Base-by-base conservation (phyloP, 1,284 basidiomycete genomes). In the Bondarzewia mesenterica region DNA sequence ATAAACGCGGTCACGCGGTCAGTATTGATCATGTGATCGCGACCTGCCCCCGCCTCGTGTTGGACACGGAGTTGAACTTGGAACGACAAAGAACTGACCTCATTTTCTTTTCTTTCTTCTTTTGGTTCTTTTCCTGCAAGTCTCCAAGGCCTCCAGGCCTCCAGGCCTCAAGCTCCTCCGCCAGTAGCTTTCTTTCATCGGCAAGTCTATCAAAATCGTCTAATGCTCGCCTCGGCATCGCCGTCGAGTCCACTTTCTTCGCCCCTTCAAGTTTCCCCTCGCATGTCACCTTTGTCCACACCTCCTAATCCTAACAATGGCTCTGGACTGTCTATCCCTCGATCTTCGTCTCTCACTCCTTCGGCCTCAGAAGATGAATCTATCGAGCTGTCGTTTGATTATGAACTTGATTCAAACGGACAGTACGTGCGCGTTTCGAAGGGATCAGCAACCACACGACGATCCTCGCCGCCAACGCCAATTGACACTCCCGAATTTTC, bases 301-400 rank as follows among this genome's bases (percentile, higher is more conserved):
- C 46, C 46, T 12, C 46, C 46, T 3, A 46, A 38, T 23, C 20
- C 16, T 35, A 23, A 16, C 29, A 29, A 26, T 20, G 20, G 12
- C 21, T 12, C 32, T 21, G 10, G 27, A 18, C 26, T 20, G 10
- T 21, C 27, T 21, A 8, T 15, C 4, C 20, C 43, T 7, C 16
- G 15, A 35, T 22, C 35, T 4, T 32, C 44, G 12, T 32, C 42
- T 15, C 25, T 46, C 1, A 45, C 39, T 12, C 51, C 52, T 7
- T 47, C 52, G 15, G 32, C 65, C 46, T 79, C 79, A 18, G 78
- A 80, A 57, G 76, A 78, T 1, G 78, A 75, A 16, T 21, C 58
- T 15, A 74, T 81, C 54, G 82, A 85, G 54, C 74, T 85, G 51
- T 85, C 82, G 2, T 85, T 87, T 60, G 78, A 81, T 56, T 87